Percentiles rank a stretch among this genome's conserved stretches.
These are phyloP conservation scores for Daldinia eschscholtzii DNA, from an alignment of 2,329 filamentous ascomycete species.

Conservation along the genomic window DNA sequence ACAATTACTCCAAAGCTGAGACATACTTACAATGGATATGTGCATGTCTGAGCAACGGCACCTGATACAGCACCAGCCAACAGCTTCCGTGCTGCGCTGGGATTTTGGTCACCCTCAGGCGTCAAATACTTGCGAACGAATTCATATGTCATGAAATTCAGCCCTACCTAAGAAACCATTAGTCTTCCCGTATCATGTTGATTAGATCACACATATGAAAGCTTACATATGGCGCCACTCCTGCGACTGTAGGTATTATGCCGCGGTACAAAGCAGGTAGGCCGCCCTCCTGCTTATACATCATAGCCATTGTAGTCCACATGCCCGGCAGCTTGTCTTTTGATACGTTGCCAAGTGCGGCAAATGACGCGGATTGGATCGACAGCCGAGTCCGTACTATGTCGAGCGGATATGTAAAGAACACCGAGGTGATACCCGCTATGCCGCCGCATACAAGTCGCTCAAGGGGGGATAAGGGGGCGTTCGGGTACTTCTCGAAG, in stretches of 20 bases:
- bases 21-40: conserved; percentile 90
- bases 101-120: conserved; percentile 87
- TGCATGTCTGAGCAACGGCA: conserved; percentile 95
- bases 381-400: conserved; percentile 96
- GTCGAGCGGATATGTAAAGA: conserved; percentile 94
- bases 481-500: conserved; percentile 81
- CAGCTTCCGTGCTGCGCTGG: conserved; percentile 82
- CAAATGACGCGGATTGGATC: conserved; percentile 97
- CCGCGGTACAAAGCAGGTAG: conserved; percentile 89
- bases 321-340: conserved; percentile 84
- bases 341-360: conserved; percentile 74
- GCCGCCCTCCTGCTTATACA: conserved; percentile 95
- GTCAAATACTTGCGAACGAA: conserved; percentile 86
- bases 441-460: conserved; percentile 90
- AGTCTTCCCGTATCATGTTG: conserved; percentile 34
- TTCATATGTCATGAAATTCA: conserved; percentile 99
- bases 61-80: conserved; percentile 94
- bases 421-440: conserved; percentile 95
- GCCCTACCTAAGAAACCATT: conserved; percentile 73
- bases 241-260: conserved; percentile 92
- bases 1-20: neutral
- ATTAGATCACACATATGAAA: conserved; percentile 2
- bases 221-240: conserved; percentile 90
- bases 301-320: conserved; percentile 83
- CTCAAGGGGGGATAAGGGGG: conserved; percentile 77